These are phyloP conservation scores for Yamadazyma conglobata DNA, from an alignment of 1,139 yeast genomes.

Conservation along the genomic window DNA sequence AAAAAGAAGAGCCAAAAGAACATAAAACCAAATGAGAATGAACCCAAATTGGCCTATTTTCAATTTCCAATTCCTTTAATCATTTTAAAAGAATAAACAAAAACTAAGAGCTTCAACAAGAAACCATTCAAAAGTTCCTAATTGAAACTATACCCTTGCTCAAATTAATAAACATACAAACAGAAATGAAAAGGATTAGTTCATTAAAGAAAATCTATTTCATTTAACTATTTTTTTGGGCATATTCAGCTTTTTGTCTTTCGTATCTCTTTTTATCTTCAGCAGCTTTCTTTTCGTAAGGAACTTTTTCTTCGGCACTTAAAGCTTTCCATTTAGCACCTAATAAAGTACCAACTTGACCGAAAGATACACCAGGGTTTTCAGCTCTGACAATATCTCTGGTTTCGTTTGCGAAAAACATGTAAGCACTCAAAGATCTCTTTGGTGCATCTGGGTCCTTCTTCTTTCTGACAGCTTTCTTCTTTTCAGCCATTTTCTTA, in stretches of 20 bases:
- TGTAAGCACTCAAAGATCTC: conserved; percentile 96
- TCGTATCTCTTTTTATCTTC: conserved; percentile 97
- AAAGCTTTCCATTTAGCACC: conserved; percentile 98
- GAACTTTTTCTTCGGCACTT: conserved; percentile 73
- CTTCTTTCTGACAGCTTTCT: conserved; percentile 50
- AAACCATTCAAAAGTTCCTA: too few relatives aligned
- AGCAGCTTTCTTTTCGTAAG: conserved; percentile 90
- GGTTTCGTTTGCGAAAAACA: conserved; percentile 97
- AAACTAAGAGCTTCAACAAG: too few relatives aligned
- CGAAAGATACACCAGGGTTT: conserved; percentile 91
- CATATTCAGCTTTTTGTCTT: conserved; percentile 89
- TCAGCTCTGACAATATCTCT: conserved; percentile 93
- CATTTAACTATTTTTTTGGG: conserved; percentile 37
- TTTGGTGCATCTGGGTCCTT: conserved; percentile 98
- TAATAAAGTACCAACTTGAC: conserved; percentile 85
- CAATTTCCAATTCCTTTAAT: too few relatives aligned
- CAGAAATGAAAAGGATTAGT: too few relatives aligned
- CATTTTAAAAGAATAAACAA: too few relatives aligned
- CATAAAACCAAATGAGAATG: too few relatives aligned
- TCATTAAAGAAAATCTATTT: too few relatives aligned
- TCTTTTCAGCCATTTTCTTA: conserved; percentile 32
- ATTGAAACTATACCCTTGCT: too few relatives aligned
- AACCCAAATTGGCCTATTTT: too few relatives aligned
- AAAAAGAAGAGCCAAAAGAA: too few relatives aligned
- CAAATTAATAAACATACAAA: too few relatives aligned